Evolutionary conservation across 805 yeast genomes (phyloP), one percentile per base, ranked within the genome.

Genomic region (Monosporozyma servazzii): DNA sequence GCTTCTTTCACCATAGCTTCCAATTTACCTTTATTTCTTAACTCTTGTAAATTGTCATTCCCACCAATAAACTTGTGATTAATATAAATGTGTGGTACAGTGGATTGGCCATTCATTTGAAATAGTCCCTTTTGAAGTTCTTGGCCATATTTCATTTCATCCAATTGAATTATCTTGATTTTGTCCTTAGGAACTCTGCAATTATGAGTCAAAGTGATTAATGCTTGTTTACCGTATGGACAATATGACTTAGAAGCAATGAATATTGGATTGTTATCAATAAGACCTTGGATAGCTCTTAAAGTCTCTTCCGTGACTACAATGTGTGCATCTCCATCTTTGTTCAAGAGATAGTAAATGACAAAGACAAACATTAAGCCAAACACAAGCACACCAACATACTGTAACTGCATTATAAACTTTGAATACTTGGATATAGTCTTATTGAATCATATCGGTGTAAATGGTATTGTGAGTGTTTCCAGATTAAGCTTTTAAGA

Each of bases 21-120:
- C 63, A 88, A 78, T 69, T 81, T 65, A 59, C 84, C 91, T 46
- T 69, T 61, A 27, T 81, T 75, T 58, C 78, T 74, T 68, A 90
- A 77, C 49, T 79, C 75, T 71, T 88, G 95, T 57, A 91, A 74
- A 60, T 88, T 96, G 40, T 91, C 84, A 78, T 88, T 88, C 56
- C 98, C 99, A 54, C 99, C 99, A 63, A 91, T 80, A 74, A 88
- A 96, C 71, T 89, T 78, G 54, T 96, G 96, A 48, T 76, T 82
- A 66, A 91, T 88, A 73, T 85, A 91, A 61, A 91, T 77, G 68
- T 84, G 87, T 56, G 99, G 99, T 56, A 91, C 97, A 46, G 97
- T 88, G 58, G 81, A 78, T 76, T 91, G 97, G 53, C 95, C 93
- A 42, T 96, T 87, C 53, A 88, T 68, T 65, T 83, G 79, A 48